Conservation (phyloP, 2,329 filamentous ascomycete genomes). For the Chalaropsis ovoidea region DNA sequence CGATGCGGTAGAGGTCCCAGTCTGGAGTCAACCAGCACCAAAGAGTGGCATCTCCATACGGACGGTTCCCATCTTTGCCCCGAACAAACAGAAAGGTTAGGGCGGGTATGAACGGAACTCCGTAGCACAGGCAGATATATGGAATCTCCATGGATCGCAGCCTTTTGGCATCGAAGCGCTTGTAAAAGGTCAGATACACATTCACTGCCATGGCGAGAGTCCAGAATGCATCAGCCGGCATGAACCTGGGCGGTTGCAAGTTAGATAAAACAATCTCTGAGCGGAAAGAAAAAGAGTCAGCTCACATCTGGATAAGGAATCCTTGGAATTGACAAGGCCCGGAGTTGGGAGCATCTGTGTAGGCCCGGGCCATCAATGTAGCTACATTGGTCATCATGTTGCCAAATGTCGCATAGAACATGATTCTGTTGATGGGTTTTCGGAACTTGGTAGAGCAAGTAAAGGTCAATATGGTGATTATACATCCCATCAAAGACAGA, state of each 20-base stretch:
- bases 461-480: conserved; percentile 65
- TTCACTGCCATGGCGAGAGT: conserved; percentile 69
- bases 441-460: conserved; percentile 58
- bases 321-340: conserved; percentile 62
- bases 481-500: conserved; percentile 58
- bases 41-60: conserved; percentile 62
- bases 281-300: conserved; percentile 11
- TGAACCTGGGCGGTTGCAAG: conserved; percentile 46
- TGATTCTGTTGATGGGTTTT: conserved; percentile 76
- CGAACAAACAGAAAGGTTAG: conserved; percentile 53
- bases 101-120: conserved; percentile 55
- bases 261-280: not conserved
- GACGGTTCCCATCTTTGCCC: conserved; percentile 38
- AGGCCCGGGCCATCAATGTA: conserved; percentile 59
- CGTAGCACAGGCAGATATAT: conserved; percentile 59
- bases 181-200: conserved; percentile 67
- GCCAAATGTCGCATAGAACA: conserved; percentile 74
- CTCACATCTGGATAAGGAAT: conserved; percentile 73
- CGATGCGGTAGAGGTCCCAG: conserved; percentile 59
- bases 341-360: conserved; percentile 40
- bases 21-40: conserved; percentile 64
- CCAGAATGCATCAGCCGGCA: conserved; percentile 62
- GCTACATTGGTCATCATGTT: conserved; percentile 70
- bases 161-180: conserved; percentile 51
- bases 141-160: conserved; percentile 56